These are phyloP conservation scores for Calonectria pauciramosa DNA, from an alignment of 2,329 filamentous ascomycete genomes.

Conservation along the genomic window DNA sequence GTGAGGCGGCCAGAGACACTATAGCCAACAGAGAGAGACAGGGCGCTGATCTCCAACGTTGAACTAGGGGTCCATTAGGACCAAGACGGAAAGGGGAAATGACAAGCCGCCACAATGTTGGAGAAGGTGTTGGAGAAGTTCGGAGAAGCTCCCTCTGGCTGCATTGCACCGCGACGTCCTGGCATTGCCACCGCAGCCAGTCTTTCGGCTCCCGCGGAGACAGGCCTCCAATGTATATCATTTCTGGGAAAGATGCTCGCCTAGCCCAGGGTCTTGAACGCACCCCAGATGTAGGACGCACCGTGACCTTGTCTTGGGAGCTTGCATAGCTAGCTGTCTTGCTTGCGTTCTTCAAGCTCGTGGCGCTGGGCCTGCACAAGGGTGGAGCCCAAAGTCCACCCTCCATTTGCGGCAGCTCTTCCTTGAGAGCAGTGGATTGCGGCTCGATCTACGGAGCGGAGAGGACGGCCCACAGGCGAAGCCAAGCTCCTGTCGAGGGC, in stretches of 20 bases:
- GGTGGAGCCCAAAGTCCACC: constrained; percentile 40
- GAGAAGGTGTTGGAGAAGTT: constrained; percentile 30
- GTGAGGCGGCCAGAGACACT: constrained; percentile 34
- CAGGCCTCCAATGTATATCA: constrained; percentile 9
- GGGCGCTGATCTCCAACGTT: constrained; percentile 37
- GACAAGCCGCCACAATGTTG: constrained; percentile 22
- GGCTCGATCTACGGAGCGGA: neutral
- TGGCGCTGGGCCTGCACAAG: constrained; percentile 30
- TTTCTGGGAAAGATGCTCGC: neutral
- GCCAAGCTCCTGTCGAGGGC: neutral
- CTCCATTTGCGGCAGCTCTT: constrained; percentile 30
- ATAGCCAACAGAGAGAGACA: constrained; percentile 20
- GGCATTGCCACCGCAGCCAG: neutral
- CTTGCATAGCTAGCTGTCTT: constrained; percentile 32
- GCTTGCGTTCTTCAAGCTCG: constrained; percentile 34
- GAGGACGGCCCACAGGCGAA: neutral
- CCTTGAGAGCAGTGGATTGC: constrained; percentile 17
- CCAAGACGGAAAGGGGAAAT: constrained; percentile 28
- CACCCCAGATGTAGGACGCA: constrained; percentile 29
- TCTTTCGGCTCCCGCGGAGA: constrained; percentile 13
- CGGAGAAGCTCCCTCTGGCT: constrained; percentile 19
- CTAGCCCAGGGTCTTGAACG: constrained; percentile 16
- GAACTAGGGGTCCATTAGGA: constrained; percentile 34
- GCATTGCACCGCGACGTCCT: neutral
- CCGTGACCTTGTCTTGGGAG: constrained; percentile 26